phyloP scores from a whole-genome alignment of 805 yeast species.

The Kuraishia molischiana region DNA sequence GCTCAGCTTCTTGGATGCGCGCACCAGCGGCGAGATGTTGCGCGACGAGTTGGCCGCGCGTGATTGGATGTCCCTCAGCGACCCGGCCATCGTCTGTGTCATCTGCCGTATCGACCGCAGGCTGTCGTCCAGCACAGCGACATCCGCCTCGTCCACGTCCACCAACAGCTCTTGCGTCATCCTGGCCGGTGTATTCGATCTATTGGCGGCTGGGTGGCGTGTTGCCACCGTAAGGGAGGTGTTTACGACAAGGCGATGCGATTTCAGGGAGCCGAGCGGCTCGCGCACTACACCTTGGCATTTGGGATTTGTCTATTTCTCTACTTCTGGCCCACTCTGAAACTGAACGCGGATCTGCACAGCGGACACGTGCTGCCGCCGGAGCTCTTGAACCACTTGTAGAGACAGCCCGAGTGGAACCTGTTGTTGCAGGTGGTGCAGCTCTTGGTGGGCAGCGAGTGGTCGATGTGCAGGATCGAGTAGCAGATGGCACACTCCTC shows the following conservation, averaged over 20 bases:
- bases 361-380: conserved; percentile 91
- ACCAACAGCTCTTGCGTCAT: conserved; percentile 10
- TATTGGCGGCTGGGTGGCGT: too few relatives aligned
- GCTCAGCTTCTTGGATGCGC: conserved; percentile 47
- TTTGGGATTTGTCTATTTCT: too few relatives aligned
- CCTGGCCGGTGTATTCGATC: too few relatives aligned
- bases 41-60: conserved; percentile 47
- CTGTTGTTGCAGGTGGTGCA: conserved; percentile 90
- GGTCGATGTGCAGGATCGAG: conserved; percentile 82
- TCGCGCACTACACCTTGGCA: too few relatives aligned
- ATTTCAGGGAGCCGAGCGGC: too few relatives aligned
- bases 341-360: conserved; percentile 64
- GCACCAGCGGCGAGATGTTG: conserved; percentile 64
- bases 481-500: conserved; percentile 98
- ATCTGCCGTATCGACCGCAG: conserved; percentile 48
- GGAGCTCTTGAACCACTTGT: conserved; percentile 95
- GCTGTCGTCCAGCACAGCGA: conserved; percentile 72
- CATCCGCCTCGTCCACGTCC: conserved; percentile 75
- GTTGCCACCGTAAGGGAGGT: too few relatives aligned
- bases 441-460: conserved; percentile 78
- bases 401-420: conserved; percentile 92
- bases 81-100: conserved; percentile 42
- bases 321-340: conserved; percentile 15
- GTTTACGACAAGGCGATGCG: too few relatives aligned
- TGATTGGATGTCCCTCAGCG: conserved; percentile 42